Conservation (phyloP, 2,329 filamentous ascomycete genomes). For the Verruconis gallopava region DNA sequence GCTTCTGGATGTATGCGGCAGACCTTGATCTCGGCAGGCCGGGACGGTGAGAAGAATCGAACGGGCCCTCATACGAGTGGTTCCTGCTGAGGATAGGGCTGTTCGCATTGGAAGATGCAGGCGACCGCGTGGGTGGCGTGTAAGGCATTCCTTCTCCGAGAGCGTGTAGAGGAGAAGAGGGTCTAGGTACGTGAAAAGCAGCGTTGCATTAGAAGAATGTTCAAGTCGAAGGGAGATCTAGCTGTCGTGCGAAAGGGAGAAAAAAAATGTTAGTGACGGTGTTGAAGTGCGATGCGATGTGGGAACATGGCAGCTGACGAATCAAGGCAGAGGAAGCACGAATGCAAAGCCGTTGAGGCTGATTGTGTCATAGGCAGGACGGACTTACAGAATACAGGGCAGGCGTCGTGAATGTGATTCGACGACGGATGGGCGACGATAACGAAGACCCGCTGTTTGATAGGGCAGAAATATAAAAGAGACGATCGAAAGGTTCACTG, state of each 20-base stretch:
- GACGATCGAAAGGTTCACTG: too few relatives aligned
- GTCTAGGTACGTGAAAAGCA: slow-evolving; percentile 10
- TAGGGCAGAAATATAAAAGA: neutral
- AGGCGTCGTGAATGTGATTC: neutral
- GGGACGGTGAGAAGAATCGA: slow-evolving; percentile 19
- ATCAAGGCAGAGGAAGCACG: neutral
- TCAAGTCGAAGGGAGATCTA: too few relatives aligned
- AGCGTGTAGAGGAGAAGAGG: slow-evolving; percentile 18
- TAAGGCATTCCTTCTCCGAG: slow-evolving; percentile 59
- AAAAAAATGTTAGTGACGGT: too few relatives aligned
- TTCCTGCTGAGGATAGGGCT: slow-evolving; percentile 37
- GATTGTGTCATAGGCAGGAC: neutral
- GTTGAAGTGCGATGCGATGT: neutral
- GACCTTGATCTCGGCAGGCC: slow-evolving; percentile 39
- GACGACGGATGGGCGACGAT: neutral
- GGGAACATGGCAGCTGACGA: neutral
- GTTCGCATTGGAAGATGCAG: slow-evolving; percentile 41
- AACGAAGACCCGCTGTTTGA: neutral
- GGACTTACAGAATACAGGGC: neutral
- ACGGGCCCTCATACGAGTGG: slow-evolving; percentile 35
- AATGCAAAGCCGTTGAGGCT: neutral
- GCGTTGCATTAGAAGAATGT: slow-evolving; percentile 27
- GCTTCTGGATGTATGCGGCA: slow-evolving; percentile 47
- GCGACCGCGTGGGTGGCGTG: slow-evolving; percentile 61
- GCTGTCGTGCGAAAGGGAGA: too few relatives aligned